These are phyloP conservation scores for Teunomyces tritomae DNA, from an alignment of 805 yeast species.

Conservation along the genomic window DNA sequence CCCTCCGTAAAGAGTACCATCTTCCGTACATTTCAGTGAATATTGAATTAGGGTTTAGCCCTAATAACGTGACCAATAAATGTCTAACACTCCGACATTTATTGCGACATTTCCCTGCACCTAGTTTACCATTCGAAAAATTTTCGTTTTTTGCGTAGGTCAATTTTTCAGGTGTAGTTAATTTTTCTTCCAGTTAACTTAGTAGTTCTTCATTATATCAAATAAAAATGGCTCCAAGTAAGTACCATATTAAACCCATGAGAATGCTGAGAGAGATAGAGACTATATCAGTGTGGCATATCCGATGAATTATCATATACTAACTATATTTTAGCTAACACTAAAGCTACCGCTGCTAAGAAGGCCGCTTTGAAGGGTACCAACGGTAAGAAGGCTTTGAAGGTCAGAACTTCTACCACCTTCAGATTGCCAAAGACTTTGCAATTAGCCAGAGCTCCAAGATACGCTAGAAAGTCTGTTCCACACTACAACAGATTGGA, in stretches of 20 bases:
- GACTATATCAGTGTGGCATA: background rate
- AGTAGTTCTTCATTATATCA: constrained; percentile 8
- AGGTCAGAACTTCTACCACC: constrained; percentile 92
- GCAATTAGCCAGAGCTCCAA: constrained; percentile 90
- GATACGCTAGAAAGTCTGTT: constrained; percentile 91
- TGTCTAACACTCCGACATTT: background rate
- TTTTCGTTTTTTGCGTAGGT: constrained; percentile 11
- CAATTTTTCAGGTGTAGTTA: constrained; percentile 6
- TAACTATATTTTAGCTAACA: constrained; percentile 38
- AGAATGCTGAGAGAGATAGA: background rate
- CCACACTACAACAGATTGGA: constrained; percentile 98
- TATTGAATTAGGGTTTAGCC: constrained; percentile 8
- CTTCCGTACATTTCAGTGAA: too few relatives aligned
- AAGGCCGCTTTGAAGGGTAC: constrained; percentile 98
- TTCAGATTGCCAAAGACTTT: constrained; percentile 98
- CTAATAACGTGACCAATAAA: constrained; percentile 1
- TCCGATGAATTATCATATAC: constrained; percentile 13
- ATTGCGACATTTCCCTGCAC: constrained; percentile 3
- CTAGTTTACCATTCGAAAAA: constrained; percentile 5
- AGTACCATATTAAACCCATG: constrained; percentile 4
- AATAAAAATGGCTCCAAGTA: constrained; percentile 27
- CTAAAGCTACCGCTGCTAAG: constrained; percentile 96
- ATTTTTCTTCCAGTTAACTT: constrained; percentile 3
- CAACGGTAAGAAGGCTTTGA: constrained; percentile 82
- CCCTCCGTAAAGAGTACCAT: too few relatives aligned